These are phyloP conservation scores for Lactarius tabidus DNA, from an alignment of 768 basidiomycete genomes.

Conservation along the genomic window DNA sequence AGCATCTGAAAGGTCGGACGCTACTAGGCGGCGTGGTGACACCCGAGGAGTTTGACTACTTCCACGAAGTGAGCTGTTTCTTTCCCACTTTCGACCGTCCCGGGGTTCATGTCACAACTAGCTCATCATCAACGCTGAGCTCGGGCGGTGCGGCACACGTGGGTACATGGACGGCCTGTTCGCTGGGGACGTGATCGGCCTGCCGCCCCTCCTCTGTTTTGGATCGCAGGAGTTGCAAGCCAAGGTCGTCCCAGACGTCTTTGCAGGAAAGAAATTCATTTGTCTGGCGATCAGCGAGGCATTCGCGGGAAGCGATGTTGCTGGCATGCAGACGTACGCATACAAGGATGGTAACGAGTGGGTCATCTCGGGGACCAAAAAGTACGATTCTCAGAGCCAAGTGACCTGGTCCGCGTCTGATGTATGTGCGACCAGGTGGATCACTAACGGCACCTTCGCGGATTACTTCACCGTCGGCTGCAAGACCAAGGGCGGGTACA, in stretches of 20 bases:
- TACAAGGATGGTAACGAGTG: conserved; percentile 80
- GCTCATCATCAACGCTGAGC: conserved; percentile 78
- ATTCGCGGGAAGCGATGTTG: conserved; percentile 85
- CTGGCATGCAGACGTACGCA: conserved; percentile 82
- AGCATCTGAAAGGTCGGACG: conserved; percentile 74
- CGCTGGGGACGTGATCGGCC: conserved; percentile 77
- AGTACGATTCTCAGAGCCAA: conserved; percentile 41
- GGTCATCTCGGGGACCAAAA: conserved; percentile 92
- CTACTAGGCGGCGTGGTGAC: conserved; percentile 76
- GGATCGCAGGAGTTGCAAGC: conserved; percentile 69
- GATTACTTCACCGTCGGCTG: conserved; percentile 84
- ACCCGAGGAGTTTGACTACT: conserved; percentile 89
- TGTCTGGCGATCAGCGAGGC: conserved; percentile 92
- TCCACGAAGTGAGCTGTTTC: conserved; percentile 65
- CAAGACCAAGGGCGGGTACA: conserved; percentile 67
- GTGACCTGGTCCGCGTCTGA: background rate
- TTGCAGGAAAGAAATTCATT: conserved; percentile 78
- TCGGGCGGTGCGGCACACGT: conserved; percentile 77
- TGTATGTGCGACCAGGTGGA: conserved; percentile 55
- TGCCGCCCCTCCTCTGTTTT: conserved; percentile 87
- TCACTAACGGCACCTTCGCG: conserved; percentile 81
- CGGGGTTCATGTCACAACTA: conserved; percentile 30
- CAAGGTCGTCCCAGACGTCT: conserved; percentile 67
- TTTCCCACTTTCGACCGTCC: background rate
- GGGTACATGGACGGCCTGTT: conserved; percentile 87